phyloP scores from a whole-genome alignment of 352 stramenopile genomes.

The Phytophthora fragariaefolia region DNA sequence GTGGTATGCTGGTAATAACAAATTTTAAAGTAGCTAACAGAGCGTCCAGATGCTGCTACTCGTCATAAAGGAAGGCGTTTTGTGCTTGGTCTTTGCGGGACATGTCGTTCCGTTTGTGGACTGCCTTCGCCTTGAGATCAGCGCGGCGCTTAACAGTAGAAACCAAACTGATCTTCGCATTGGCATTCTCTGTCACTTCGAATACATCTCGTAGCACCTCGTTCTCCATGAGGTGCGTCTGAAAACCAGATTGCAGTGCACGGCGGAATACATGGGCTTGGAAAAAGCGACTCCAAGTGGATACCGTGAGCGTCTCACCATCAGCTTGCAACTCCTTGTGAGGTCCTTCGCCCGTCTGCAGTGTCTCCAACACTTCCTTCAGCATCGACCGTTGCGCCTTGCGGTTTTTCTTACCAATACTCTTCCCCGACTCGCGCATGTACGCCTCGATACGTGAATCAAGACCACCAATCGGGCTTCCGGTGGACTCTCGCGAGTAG shows the following conservation, averaged over 20 bases:
- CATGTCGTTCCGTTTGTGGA: constrained; percentile 64
- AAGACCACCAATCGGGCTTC: constrained; percentile 55
- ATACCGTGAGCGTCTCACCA: constrained; percentile 56
- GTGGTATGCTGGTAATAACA: constrained; percentile 8
- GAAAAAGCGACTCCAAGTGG: constrained; percentile 71
- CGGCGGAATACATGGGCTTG: constrained; percentile 68
- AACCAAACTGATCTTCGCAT: constrained; percentile 55
- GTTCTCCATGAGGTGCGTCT: constrained; percentile 67
- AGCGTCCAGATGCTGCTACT: constrained; percentile 29
- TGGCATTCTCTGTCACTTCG: constrained; percentile 57
- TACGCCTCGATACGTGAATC: constrained; percentile 60
- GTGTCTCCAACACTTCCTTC: constrained; percentile 73
- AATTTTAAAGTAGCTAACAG: constrained; percentile 9
- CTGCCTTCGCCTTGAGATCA: constrained; percentile 52
- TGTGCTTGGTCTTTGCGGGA: constrained; percentile 58
- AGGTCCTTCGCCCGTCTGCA: constrained; percentile 60
- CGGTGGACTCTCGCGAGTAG: constrained; percentile 50
- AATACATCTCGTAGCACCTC: constrained; percentile 66
- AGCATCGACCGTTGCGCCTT: constrained; percentile 68
- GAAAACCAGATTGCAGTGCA: constrained; percentile 60
- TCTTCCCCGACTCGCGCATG: constrained; percentile 74
- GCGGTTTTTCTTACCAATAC: constrained; percentile 76
- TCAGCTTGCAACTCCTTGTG: constrained; percentile 62
- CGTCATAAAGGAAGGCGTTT: constrained; percentile 77
- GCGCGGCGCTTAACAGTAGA: constrained; percentile 58